phyloP scores from a whole-genome alignment of 306 rosid species.

The Neltuma alba region DNA sequence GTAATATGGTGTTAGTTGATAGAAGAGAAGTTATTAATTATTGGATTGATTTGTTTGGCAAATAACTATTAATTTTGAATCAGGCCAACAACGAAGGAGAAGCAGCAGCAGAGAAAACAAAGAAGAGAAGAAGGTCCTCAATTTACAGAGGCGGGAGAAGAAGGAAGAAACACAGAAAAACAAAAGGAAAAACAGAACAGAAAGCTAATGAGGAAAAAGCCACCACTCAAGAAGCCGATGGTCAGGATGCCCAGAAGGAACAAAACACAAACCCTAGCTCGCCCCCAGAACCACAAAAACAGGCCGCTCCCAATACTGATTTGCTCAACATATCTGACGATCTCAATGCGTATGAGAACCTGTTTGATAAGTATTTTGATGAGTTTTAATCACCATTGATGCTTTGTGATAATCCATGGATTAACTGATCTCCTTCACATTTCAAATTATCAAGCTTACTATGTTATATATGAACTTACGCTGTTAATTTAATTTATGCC shows the following conservation, averaged over 20 bases:
- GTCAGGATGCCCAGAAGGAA: not conserved
- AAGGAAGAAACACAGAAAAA: not conserved
- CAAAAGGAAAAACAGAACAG: not conserved
- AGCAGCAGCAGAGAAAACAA: not conserved
- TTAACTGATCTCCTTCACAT: not conserved
- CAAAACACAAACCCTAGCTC: not conserved
- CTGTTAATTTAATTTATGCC: not conserved
- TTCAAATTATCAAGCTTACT: no score
- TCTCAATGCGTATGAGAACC: not conserved
- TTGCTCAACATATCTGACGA: not conserved
- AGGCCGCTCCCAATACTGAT: not conserved
- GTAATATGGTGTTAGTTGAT: not conserved
- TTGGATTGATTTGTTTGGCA: not conserved
- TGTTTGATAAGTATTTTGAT: not conserved
- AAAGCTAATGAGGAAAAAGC: not conserved
- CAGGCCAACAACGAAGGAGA: not conserved
- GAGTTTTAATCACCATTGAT: not conserved
- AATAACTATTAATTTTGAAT: not conserved
- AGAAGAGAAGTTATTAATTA: not conserved
- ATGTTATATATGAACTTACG: not conserved
- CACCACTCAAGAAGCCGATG: not conserved
- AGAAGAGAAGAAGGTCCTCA: not conserved
- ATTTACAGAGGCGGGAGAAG: not conserved
- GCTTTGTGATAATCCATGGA: not conserved
- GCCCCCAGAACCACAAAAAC: not conserved